Evolutionary conservation across 768 basidiomycete genomes (phyloP), one percentile per base, ranked within the genome.

Genomic region (Pleurotus salmoneostramineus): DNA sequence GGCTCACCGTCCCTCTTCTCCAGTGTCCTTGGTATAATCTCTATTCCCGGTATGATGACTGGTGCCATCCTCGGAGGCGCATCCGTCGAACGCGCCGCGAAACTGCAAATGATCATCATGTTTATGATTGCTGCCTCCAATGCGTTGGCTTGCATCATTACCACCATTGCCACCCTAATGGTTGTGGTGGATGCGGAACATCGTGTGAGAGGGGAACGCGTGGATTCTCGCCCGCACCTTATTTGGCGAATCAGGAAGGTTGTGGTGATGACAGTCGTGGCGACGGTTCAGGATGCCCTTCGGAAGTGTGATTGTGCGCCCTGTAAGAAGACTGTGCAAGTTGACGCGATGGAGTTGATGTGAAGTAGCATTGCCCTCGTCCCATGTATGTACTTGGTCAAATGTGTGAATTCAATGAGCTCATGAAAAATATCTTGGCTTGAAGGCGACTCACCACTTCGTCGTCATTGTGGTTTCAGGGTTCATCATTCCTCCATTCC

Each of bases 71-170:
- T 95, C 12, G 94, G 91, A 12, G 93, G 93, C 0, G 83, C 89
- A 7, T 87, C 87, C 31, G 90, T 95, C 42, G 80, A 91, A 21
- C 92, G 93, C 69, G 94, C 93, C 0, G 91, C 91, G 1, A 84
- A 86, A 56, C 73, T 95, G 14, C 94, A 95, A 64, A 95, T 94
- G 88, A 86, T 95, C 58, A 92, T 95, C 72, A 91, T 94, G 87
- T 95, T 95, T 71, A 91, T 95, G 88, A 91, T 95, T 48, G 85
- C 86, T 2, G 85, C 93, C 0, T 82, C 85, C 58, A 88, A 88
- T 0, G 83, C 87, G 0, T 78, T 95, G 21, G 82, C 88, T 8
- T 80, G 86, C 2, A 85, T 91, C 54, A 73, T 82, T 55, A 82
- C 84, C 2, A 86, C 87, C 0, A 70, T 86, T 56, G 73, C 85